Conservation (phyloP, 306 rosid species). For the Cicer chorassanicum region DNA sequence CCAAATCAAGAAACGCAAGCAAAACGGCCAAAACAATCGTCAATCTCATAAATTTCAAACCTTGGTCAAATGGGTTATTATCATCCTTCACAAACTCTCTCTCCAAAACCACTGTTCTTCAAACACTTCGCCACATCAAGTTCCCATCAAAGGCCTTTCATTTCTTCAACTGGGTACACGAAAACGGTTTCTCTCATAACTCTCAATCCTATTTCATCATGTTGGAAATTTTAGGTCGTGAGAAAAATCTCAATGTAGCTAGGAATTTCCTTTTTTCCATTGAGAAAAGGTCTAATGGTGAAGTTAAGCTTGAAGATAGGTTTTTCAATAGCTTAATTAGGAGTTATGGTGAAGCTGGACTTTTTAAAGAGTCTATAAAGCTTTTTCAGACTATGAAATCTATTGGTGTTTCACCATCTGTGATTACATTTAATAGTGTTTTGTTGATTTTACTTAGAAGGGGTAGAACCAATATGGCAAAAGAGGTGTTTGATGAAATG, state of each 20-base stretch:
- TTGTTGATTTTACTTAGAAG: slow-evolving; percentile 67
- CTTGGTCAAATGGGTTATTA: slow-evolving; percentile 44
- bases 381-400: slow-evolving; percentile 68
- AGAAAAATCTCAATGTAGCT: slow-evolving; percentile 68
- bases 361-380: slow-evolving; percentile 77
- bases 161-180: slow-evolving; percentile 69
- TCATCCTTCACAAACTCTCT: slow-evolving; percentile 56
- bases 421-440: slow-evolving; percentile 62
- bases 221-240: slow-evolving; percentile 64
- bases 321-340: slow-evolving; percentile 81
- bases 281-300: slow-evolving; percentile 64
- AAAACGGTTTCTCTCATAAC: slow-evolving; percentile 65
- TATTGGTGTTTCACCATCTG: slow-evolving; percentile 68
- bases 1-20: slow-evolving; percentile 5
- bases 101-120: slow-evolving; percentile 67
- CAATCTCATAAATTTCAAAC: slow-evolving; percentile 7
- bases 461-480: slow-evolving; percentile 77
- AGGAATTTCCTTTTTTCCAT: slow-evolving; percentile 77
- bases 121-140: slow-evolving; percentile 60
- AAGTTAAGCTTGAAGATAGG: slow-evolving; percentile 66
- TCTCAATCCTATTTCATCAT: slow-evolving; percentile 63
- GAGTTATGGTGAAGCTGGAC: slow-evolving; percentile 70
- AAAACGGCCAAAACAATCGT: neutral
- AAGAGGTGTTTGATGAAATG: slow-evolving; percentile 73
- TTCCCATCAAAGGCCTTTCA: slow-evolving; percentile 59